Base-by-base conservation (phyloP, 2,329 filamentous ascomycete genomes). In the Neonectria ditissima region DNA sequence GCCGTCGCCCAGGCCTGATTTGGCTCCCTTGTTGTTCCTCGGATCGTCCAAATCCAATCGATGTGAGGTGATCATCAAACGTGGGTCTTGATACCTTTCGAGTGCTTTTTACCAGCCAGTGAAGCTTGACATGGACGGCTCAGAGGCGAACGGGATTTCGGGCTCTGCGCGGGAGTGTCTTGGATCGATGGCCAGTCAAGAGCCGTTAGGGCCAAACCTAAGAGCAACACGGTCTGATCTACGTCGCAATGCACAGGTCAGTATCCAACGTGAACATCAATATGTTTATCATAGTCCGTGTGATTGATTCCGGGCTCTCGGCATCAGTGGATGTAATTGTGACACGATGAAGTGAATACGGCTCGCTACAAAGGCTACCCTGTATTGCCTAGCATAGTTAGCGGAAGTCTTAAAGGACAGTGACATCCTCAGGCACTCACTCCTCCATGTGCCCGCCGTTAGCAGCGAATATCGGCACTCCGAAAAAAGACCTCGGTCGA, bases 11-110 rank as follows among this genome's bases (percentile, higher is more conserved):
- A 28, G 39, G 24, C 52, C 47, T 47, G 45, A 50, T 47, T 34
- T 24, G 55, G 55, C 39, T 52, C 32, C 39, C 52, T 50, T 9
- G 51, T 58, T 10, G 16, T 37, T 39, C 28, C 16, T 34, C 55
- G 59, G 41, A 44, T 30, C 41, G 20, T 28, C 65, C 16, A 44
- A 59, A 55, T 55, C 69, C 69, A 72, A 72, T 71, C 67, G 58
- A 72, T 65, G 71, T 72, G 69, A 67, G 66, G 69, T 72, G 69
- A 72, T 71, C 59, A 10, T 39, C 26, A 45, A 22, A 44, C 63
- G 67, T 71, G 69, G 69, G 65, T 67, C 69, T 50, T 2, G 13
- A 51, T 30, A 30, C 28, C 32, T 51, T 41, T 9, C 44, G 44
- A 47, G 50, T 24, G 63, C 44, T 52, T 59, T 62, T 70, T 54